These are phyloP conservation scores for Escallonia rubra DNA, from an alignment of 129 eudicot species.

Conservation along the genomic window DNA sequence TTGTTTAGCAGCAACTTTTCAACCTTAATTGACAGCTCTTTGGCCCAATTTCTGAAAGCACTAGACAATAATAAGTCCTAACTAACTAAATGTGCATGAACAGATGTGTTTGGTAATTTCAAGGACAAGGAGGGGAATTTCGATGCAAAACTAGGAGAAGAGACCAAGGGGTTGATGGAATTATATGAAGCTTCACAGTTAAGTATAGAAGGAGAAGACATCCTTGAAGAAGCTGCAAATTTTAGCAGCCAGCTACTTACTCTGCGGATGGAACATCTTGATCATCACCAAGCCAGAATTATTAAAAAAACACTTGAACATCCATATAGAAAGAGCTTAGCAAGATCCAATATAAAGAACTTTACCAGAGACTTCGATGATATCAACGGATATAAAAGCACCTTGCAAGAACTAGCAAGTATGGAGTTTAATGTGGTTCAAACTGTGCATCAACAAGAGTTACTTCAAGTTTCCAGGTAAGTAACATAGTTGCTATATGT, in stretches of 20 bases:
- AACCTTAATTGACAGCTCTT: no score
- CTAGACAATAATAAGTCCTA: no score
- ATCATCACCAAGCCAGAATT: constrained; percentile 1
- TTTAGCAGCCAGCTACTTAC: constrained; percentile 16
- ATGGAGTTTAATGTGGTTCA: constrained; percentile 10
- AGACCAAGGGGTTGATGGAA: constrained; percentile 27
- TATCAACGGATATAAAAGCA: background rate
- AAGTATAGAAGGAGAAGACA: constrained; percentile 28
- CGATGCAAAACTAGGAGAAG: constrained; percentile 3
- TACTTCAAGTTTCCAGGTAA: constrained; percentile 26
- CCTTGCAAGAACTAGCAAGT: constrained; percentile 16
- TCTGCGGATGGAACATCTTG: background rate
- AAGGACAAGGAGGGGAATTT: constrained; percentile 22
- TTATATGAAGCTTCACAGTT: constrained; percentile 46
- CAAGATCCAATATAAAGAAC: constrained; percentile 6
- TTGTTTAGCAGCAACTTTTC: no score
- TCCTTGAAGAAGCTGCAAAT: constrained; percentile 30
- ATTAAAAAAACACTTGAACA: constrained; percentile 5
- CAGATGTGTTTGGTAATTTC: constrained; percentile 30
- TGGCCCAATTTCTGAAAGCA: no score
- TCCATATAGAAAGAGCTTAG: constrained; percentile 23
- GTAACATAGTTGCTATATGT: background rate
- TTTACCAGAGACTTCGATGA: background rate
- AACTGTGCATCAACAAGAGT: constrained; percentile 12
- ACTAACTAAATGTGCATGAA: no score